Conservation (phyloP, 2,329 filamentous ascomycete genomes). For the Plenodomus biglobosus region DNA sequence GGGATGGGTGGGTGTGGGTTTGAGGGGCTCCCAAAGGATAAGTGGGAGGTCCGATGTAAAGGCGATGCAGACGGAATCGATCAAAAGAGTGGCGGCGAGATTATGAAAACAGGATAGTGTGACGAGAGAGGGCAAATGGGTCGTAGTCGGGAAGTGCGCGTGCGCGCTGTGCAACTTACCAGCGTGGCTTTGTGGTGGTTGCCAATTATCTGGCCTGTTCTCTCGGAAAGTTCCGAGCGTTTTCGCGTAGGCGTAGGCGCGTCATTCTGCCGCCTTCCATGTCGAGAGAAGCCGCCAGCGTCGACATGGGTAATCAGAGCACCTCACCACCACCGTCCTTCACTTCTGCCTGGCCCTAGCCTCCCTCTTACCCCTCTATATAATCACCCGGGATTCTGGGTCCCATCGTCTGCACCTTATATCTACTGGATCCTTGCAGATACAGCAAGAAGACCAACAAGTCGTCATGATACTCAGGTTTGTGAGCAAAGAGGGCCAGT, state of each 20-base stretch:
- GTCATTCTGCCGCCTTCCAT: conserved; percentile 21
- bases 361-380: conserved; percentile 1
- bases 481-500: conserved; percentile 76
- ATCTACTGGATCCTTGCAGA: background rate
- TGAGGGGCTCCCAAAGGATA: background rate
- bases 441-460: background rate
- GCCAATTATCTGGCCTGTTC: conserved; percentile 31
- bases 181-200: conserved; percentile 8
- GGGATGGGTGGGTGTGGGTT: background rate
- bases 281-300: background rate
- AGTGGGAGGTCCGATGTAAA: background rate
- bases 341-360: conserved; percentile 12
- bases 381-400: background rate
- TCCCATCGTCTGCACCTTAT: background rate
- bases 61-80: background rate
- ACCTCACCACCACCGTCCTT: conserved; percentile 4
- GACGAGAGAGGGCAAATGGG: background rate
- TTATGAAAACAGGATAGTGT: conserved; percentile 2
- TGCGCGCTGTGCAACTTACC: background rate
- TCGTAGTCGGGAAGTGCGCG: conserved; percentile 1
- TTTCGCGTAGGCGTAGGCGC: conserved; percentile 15
- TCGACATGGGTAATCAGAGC: background rate
- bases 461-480: conserved; percentile 76
- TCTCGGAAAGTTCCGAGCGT: conserved; percentile 13
- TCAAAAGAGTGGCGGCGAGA: conserved; percentile 22